Base-by-base conservation (phyloP, 1,284 basidiomycete species). In the Ceratobasidium sp. region DNA sequence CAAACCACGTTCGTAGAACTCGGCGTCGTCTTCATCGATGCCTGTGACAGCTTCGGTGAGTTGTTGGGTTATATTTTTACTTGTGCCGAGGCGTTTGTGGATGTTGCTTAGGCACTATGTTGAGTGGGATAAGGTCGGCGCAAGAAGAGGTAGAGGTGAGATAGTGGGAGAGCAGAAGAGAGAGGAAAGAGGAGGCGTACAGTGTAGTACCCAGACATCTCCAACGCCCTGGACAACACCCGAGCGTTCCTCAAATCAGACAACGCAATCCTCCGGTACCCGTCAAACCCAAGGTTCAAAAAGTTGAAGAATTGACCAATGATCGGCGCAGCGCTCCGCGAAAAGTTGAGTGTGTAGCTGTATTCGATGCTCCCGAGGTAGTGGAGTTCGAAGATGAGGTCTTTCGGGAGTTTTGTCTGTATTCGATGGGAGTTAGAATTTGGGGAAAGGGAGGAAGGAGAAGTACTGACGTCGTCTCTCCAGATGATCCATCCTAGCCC, bases 341-440 rank as follows among this genome's bases (percentile, higher is more conserved):
- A 96, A 85, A 99, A 99, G 88, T 99, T 98, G 83, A 98, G 90
- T 33, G 96, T 97, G 88, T 97, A 98, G 0, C 93, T 88, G 83
- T 91, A 91, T 82, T 91, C 90, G 77, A 89, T 87, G 0, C 86
- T 87, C n/a, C 88, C 88, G 67, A 89, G 86, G 84, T 95, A 96
- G 85, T 97, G 96, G 26, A 98, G 90, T 85, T 98, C 97, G 83
- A 99, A 98, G 81, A 98, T 94, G 80, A 97, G 90, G 80, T 96
- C 95, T 80, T 87, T 86, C 42, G 86, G 87, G 23, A 88, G 83
- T 78, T 81, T 84, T 75, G 84, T 81, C 80, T 83, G 86, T 39
- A 55, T 76, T 20, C 4, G 33, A 33, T 33, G 15, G 42, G n/a
- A 18, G 33, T 13, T 40, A 18, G 18, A n/a, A n/a, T 40, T 63